Evolutionary conservation across 176 grass and related monocot genomes (phyloP), one percentile per base, ranked within the genome.

Genomic region (Echinochloa phyllopogon): DNA sequence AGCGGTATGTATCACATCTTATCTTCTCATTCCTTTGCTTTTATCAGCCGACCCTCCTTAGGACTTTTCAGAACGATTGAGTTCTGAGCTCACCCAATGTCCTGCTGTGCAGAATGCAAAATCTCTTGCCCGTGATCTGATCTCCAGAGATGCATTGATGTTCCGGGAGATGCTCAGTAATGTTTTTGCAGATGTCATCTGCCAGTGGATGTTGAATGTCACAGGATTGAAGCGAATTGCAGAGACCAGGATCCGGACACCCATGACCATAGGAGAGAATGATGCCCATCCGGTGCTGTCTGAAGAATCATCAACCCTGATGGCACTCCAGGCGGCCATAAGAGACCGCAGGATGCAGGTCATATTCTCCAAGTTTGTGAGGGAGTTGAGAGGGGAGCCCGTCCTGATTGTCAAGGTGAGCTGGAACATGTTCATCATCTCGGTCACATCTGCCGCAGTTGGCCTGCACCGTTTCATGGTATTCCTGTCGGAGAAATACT

Each of bases 301-400:
- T 27, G 65, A 74, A 55, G 69, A 82, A 50, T 38, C 64, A 42
- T 45, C 69, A 16, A 82, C 72, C 23, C 10, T 60, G 62, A 21
- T 73, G 65, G 70, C 44, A 2, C 85, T 88, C n/a, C 85, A 90
- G 25, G 59, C 76, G 16, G 85, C 49, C 2, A 5, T 81, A 4
- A 79, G n/a, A 62, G 93, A 94, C 79, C 87, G 85, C 65, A 89
- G 90, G 64, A 25, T 94, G 74, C 91, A 80, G 83, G 44, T 94
- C 10, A 92, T 94, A 90, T 88, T 86, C 59, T 77, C 80, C 58
- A 94, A 94, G 79, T 87, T 88, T 4, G 29, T 83, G 63, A 90
- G 86, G 43, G 85, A 92, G n/a, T 11, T 92, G 53, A 80, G 76
- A 71, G 63, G 81, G 42, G 90, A 90, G 11, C 85, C 90, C 5